Percentiles rank a stretch among this genome's conserved stretches.
These are phyloP conservation scores for Globisporangium echinulatum DNA, from an alignment of 352 stramenopile species.

Conservation along the genomic window DNA sequence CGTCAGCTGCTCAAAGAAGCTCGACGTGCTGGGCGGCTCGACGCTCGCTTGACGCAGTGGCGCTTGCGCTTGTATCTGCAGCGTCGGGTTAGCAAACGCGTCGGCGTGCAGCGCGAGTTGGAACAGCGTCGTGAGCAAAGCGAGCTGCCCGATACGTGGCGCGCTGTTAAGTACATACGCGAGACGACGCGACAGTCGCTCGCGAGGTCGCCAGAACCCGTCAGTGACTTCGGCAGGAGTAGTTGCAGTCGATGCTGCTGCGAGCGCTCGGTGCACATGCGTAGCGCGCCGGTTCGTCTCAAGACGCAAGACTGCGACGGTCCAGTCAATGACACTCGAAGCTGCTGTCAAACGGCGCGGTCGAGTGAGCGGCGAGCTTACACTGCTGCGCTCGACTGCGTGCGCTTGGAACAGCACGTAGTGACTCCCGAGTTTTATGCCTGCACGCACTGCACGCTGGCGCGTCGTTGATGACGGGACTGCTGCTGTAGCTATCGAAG, in stretches of 20 bases:
- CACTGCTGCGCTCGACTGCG: not conserved
- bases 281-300: conserved; percentile 1
- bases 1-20: not conserved
- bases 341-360: too few species aligned
- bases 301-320: conserved; percentile 6
- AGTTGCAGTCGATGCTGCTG: not conserved
- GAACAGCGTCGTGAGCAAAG: conserved; percentile 18
- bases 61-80: conserved; percentile 2
- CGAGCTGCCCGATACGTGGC: conserved; percentile 2
- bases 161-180: conserved; percentile 1
- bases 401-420: conserved; percentile 27
- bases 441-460: conserved; percentile 6
- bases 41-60: not conserved
- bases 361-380: too few species aligned
- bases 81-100: conserved; percentile 13
- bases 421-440: conserved; percentile 26
- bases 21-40: not conserved
- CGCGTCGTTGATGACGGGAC: too few species aligned
- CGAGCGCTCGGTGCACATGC: not conserved
- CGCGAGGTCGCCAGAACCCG: conserved; percentile 4
- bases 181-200: not conserved
- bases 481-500: not conserved
- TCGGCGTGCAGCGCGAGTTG: conserved; percentile 21
- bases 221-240: not conserved
- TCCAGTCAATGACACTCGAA: too few species aligned